phyloP scores from a whole-genome alignment of 1,284 basidiomycete species.

The Trametes sp. region DNA sequence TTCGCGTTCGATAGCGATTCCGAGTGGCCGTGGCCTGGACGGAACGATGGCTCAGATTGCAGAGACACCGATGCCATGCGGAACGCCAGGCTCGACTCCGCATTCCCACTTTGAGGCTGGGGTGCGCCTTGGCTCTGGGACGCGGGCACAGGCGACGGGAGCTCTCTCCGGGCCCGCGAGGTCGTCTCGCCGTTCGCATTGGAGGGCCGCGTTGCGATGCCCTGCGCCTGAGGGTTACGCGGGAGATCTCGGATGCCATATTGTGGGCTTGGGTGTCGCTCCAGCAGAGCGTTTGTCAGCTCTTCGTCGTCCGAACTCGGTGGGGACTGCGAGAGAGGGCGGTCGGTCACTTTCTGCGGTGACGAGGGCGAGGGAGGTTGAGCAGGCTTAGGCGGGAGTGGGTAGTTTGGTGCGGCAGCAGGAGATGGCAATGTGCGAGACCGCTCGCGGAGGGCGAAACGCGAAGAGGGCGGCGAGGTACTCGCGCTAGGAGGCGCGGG shows the following conservation, averaged over 20 bases:
- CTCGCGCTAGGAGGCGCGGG: not conserved
- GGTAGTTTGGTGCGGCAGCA: conserved; percentile 26
- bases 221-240: conserved; percentile 5
- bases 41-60: conserved; percentile 15
- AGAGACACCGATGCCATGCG: conserved; percentile 25
- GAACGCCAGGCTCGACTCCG: conserved; percentile 20
- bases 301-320: conserved; percentile 40
- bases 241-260: conserved; percentile 38
- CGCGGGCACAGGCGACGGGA: conserved; percentile 23
- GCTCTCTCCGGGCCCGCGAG: conserved; percentile 13
- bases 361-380: conserved; percentile 11
- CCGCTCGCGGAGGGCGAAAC: conserved; percentile 27
- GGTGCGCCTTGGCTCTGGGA: conserved; percentile 8
- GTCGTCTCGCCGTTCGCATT: not conserved
- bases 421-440: conserved; percentile 33
- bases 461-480: conserved; percentile 11
- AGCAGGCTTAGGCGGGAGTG: conserved; percentile 20
- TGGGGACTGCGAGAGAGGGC: conserved; percentile 26
- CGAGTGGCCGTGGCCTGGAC: conserved; percentile 18
- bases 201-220: not conserved
- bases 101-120: not conserved
- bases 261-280: conserved; percentile 38
- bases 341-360: not conserved
- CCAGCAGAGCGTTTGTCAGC: conserved; percentile 35
- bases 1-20: conserved; percentile 20